Evolutionary conservation across 176 grass and related monocot genomes (phyloP), one percentile per base, ranked within the genome.

Genomic region (Echinochloa phyllopogon): DNA sequence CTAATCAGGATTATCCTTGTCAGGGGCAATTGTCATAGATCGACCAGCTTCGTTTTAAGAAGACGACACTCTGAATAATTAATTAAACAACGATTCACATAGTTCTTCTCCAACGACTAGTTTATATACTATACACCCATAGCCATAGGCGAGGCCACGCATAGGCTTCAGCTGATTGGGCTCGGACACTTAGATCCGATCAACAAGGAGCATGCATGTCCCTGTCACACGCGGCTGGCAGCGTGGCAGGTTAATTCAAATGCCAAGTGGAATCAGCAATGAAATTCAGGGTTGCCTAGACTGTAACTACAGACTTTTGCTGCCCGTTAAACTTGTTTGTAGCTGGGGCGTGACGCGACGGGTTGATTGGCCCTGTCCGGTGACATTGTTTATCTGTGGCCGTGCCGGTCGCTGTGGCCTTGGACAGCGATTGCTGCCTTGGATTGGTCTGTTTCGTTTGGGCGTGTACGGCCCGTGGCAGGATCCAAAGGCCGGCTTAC

Each of bases 401-500:
- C 17, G 8, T 79, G 20, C 18, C 36, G 4, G 24, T 13, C 27
- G 21, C 51, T 20, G 15, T 29, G 6, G 1, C 10, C 69, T 50
- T 50, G 0, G 45, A 80, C 17, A 66, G 47, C 38, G 15, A 75
- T 37, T 6, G 56, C 21, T 23, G 25, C 0, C 60, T 8, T 63
- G 8, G 23, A 18, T 17, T 13, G 44, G 13, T 81, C 15, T n/a
- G 13, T 0, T 15, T 24, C 16, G 23, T 29, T 60, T 53, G 8
- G 10, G 6, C 33, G 3, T 11, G 14, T 16, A 38, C 45, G 63
- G 41, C 51, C 51, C 52, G 5, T 83, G 16, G 72, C 24, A 27
- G 41, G 65, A 41, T 82, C 51, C 86, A 76, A 82, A 76, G 33
- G 71, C 51, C 29, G 33, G 24, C 23, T 25, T 81, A 12, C 37